Base-by-base conservation (phyloP, 306 rosid species). In the Trifolium fragiferum region DNA sequence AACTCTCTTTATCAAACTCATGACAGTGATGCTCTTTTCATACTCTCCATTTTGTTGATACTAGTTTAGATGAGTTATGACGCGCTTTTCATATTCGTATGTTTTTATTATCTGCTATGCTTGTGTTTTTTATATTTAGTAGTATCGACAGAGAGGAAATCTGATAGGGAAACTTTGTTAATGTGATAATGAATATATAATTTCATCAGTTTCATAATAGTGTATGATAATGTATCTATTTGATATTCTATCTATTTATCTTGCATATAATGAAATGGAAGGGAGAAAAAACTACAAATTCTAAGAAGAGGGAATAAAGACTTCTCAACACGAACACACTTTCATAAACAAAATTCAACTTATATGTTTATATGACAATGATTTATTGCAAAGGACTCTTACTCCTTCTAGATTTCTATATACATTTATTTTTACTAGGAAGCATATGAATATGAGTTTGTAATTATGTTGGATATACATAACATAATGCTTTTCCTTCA, bases 361-460 rank as follows among this genome's bases (percentile, higher is more conserved):
- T 60, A 73, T 8, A 58, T 63, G 25, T 46, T 67, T 75, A 66
- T 50, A 38, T 25, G 15, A 35, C 51, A 33, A 14, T 20, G 32
- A 30, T 58, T 76, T 46, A 18, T 57, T 57, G 37, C 6, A 55
- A 27, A 18, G 32, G 66, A 35, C 15, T n/a, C 21, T 10, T 43
- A 43, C 19, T 10, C 44, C 10, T 46, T 10, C 10, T 75, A 50
- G 10, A 10, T 23, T 21, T 37, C 23, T 49, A 51, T 46, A 27
- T 43, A 66, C 20, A 43, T 37, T 69, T 13, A 78, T 64, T 77
- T 43, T 19, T 64, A 63, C 72, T 66, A 13, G 62, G 54, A 41
- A 54, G 10, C 20, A 13, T 43, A 68, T 54, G 66, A 49, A 50
- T 21, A 49, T n/a, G 35, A 49, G 13, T 50, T 68, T 72, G 74